Conservation (phyloP, 2,329 filamentous ascomycete species). For the Uncinocarpus reesii region DNA sequence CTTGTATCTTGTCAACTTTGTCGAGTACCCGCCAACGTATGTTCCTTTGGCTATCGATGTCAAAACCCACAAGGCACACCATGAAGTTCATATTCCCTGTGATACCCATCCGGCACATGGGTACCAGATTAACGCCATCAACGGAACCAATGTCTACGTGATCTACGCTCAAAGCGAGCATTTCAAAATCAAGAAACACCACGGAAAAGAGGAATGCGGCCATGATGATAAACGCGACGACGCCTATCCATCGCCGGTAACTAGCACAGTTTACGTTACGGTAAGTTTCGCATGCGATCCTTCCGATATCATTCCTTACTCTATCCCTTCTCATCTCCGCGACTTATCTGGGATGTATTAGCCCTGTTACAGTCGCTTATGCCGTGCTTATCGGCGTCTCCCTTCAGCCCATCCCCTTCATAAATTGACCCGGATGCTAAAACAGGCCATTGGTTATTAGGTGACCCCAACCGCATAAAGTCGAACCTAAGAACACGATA, state of each 20-base stretch:
- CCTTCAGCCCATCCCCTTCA: background rate
- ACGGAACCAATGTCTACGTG: constrained; percentile 39
- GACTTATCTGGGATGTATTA: no score
- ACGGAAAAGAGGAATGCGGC: background rate
- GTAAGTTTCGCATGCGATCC: background rate
- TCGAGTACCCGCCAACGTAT: constrained; percentile 37
- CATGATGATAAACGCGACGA: background rate
- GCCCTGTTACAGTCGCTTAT: no score
- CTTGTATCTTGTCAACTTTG: constrained; percentile 39
- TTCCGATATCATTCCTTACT: background rate
- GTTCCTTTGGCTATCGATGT: constrained; percentile 30
- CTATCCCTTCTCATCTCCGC: background rate
- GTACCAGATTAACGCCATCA: constrained; percentile 40
- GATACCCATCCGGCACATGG: constrained; percentile 29
- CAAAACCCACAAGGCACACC: constrained; percentile 25
- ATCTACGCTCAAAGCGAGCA: constrained; percentile 37
- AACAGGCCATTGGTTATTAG: background rate
- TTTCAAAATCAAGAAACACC: constrained; percentile 26
- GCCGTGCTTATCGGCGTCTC: background rate
- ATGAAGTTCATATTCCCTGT: constrained; percentile 34
- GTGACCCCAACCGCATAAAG: constrained; percentile 1
- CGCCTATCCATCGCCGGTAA: background rate
- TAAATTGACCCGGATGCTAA: background rate
- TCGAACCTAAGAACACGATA: background rate
- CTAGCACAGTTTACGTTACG: constrained; percentile 6